These are phyloP conservation scores for Spathaspora gorwiae DNA, from an alignment of 805 yeast genomes.

Conservation along the genomic window DNA sequence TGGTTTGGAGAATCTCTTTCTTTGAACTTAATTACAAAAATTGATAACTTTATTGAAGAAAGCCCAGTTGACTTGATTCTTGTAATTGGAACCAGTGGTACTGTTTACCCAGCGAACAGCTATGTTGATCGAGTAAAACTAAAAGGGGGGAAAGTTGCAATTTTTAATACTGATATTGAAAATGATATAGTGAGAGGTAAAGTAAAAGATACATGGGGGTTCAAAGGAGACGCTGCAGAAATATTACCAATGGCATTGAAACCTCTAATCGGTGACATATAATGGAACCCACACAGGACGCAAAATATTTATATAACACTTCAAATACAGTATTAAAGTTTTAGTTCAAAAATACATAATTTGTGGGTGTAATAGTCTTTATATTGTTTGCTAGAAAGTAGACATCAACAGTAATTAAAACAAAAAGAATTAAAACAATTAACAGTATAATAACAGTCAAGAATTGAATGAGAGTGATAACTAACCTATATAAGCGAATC, in stretches of 20 bases:
- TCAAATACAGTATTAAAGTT: too few relatives aligned
- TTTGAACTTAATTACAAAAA: slow-evolving; percentile 52
- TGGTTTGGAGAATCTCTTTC: slow-evolving; percentile 95
- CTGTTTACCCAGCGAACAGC: slow-evolving; percentile 90
- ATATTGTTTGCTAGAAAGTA: too few relatives aligned
- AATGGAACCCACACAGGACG: background rate
- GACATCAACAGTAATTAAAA: too few relatives aligned
- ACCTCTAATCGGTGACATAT: slow-evolving; percentile 35
- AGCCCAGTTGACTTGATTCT: slow-evolving; percentile 61
- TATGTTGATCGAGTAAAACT: slow-evolving; percentile 72
- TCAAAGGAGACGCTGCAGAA: slow-evolving; percentile 75
- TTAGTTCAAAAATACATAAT: too few relatives aligned
- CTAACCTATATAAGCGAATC: background rate
- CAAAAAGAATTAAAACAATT: too few relatives aligned
- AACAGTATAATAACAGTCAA: too few relatives aligned
- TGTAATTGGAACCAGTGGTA: slow-evolving; percentile 81
- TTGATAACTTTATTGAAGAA: slow-evolving; percentile 64
- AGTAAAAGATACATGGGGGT: slow-evolving; percentile 56
- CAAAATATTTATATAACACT: too few relatives aligned
- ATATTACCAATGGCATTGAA: slow-evolving; percentile 63
- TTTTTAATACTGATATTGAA: slow-evolving; percentile 70
- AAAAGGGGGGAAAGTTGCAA: slow-evolving; percentile 78
- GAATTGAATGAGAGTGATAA: too few relatives aligned
- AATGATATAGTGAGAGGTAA: slow-evolving; percentile 38
- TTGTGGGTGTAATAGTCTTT: too few relatives aligned